Percentiles rank a stretch among this genome's conserved stretches.
Evolutionary conservation across 129 eudicot species (phyloP).

Genomic region (Flaveria robusta): DNA sequence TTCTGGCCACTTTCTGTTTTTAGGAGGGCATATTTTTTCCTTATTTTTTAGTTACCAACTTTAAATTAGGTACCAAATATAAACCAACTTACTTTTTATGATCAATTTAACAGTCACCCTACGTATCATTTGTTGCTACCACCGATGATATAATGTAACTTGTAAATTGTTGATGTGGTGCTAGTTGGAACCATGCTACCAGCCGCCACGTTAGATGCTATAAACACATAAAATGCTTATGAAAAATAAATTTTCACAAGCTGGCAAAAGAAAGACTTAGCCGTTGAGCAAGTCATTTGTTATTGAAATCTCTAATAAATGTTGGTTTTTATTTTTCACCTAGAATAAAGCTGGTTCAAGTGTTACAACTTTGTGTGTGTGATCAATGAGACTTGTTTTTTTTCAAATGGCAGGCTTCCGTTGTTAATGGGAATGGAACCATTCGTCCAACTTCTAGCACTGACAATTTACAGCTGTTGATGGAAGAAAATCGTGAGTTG

Average conservation of each 20-base stretch:
- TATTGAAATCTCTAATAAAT: background rate
- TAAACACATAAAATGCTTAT: background rate
- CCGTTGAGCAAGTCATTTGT: background rate
- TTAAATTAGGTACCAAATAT: background rate
- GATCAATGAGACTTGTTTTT: conserved; percentile 4
- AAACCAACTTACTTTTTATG: background rate
- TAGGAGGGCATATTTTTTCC: background rate
- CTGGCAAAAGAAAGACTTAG: background rate
- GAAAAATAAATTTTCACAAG: background rate
- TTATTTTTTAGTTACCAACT: background rate
- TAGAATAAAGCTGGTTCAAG: background rate
- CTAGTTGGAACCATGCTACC: background rate
- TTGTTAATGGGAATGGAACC: conserved; percentile 24
- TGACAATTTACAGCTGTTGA: conserved; percentile 32
- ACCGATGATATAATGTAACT: background rate
- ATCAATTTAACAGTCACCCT: background rate
- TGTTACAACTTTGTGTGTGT: background rate
- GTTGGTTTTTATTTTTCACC: background rate
- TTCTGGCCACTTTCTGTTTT: background rate
- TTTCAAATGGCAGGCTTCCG: conserved; percentile 37
- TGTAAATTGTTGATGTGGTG: background rate
- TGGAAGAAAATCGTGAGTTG: conserved; percentile 62
- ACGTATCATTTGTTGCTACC: background rate
- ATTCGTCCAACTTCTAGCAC: conserved; percentile 29
- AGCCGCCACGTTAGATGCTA: too few species aligned